Base-by-base conservation (phyloP, 164 flowering plant genomes). In the Cinnamomum micranthum region DNA sequence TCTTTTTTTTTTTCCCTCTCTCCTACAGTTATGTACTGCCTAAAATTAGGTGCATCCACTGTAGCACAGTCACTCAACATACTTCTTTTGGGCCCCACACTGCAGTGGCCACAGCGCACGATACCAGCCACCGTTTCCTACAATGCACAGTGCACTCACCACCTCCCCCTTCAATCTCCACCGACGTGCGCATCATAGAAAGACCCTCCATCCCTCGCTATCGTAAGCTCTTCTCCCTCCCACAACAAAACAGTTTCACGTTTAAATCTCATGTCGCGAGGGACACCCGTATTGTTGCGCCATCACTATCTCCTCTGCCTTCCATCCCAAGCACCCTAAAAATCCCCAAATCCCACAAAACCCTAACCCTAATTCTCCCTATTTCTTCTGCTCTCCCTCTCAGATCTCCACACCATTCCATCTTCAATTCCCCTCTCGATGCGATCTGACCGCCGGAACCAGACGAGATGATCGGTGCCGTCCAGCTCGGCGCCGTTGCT, bases 401-500 rank as follows among this genome's bases (percentile, higher is more conserved):
- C 60, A 3, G n/a, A 15, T 55, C n/a, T 19, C n/a, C n/a, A 14
- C 60, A 2, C n/a, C 60, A 15, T 55, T 15, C 13, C 17, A 17
- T 6, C 17, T 55, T 55, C 60, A 0, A 55, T 3, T 5, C 60
- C 60, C n/a, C 60, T 55, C 60, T 55, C 60, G 5, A 55, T 55
- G 25, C 13, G 50, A 20, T 69, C 71, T 69, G 25, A n/a, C 7
- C 2, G 35, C 20, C 31, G 23, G 12, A 25, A 6, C 10, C 71
- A 14, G 12, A 25, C 31, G 41, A 75, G 28, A 82, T 77, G 82
- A 59, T 82, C 47, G 80, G 80, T 15, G 78, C 80, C 67, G 80
- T 91, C 59, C 95, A 88, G 58, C 79, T 89, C 15, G 99, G 97
- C 12, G 67, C 87, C 20, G 69, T 90, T 77, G 97, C 92, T 20